phyloP scores from a whole-genome alignment of 352 stramenopile genomes.

The Phytophthora palmivora region DNA sequence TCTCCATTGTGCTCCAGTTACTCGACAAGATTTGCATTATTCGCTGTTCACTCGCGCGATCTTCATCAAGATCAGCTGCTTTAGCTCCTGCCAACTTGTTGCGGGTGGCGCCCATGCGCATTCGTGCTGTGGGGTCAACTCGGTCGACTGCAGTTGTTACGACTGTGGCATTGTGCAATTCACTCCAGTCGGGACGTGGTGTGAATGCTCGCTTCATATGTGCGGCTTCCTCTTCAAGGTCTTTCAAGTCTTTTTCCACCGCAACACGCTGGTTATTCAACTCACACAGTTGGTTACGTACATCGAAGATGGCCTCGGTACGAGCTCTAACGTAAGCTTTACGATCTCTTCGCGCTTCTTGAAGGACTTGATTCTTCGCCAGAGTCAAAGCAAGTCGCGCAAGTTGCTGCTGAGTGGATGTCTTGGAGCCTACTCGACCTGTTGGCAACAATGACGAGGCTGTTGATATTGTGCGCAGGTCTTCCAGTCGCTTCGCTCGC shows the following conservation, averaged over 20 bases:
- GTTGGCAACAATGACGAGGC: conserved; percentile 15
- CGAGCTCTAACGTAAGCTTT: conserved; percentile 41
- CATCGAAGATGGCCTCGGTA: conserved; percentile 72
- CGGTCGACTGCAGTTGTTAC: conserved; percentile 67
- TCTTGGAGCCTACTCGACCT: conserved; percentile 23
- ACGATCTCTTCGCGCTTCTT: conserved; percentile 20
- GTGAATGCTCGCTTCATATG: conserved; percentile 67
- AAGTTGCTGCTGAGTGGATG: conserved; percentile 29
- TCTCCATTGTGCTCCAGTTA: conserved; percentile 72
- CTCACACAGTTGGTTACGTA: conserved; percentile 48
- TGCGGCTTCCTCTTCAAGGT: conserved; percentile 43
- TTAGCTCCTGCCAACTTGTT: conserved; percentile 27
- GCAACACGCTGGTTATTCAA: conserved; percentile 38
- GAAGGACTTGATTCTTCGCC: conserved; percentile 38
- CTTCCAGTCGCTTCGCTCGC: conserved; percentile 63
- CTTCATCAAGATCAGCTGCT: conserved; percentile 43
- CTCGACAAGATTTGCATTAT: conserved; percentile 59
- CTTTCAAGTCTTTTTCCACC: conserved; percentile 32
- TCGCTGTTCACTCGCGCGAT: conserved; percentile 43
- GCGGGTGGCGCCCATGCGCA: conserved; percentile 39
- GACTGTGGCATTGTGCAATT: conserved; percentile 55
- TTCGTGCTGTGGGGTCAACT: conserved; percentile 38
- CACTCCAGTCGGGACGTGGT: conserved; percentile 69
- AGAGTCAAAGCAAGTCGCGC: conserved; percentile 23
- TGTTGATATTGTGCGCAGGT: conserved; percentile 27